A percentile compares a stretch with the other conserved stretches of the same genome.
These are phyloP conservation scores for Fragaria ananassa DNA, from an alignment of 306 rosid genomes.

Conservation along the genomic window DNA sequence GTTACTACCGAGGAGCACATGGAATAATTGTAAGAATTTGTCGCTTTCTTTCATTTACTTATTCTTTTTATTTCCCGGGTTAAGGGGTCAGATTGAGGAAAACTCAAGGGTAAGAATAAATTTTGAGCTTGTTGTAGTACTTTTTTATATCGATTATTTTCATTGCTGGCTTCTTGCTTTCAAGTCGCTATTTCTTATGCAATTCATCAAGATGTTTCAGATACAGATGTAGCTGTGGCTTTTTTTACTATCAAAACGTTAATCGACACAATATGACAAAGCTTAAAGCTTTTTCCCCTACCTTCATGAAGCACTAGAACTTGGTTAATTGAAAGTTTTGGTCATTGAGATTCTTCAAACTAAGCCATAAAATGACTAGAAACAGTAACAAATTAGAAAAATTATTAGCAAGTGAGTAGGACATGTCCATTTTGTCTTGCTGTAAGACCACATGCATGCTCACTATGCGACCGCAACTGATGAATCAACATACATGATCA, in stretches of 20 bases:
- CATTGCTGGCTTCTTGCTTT: background rate
- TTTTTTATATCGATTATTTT: background rate
- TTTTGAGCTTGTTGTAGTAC: background rate
- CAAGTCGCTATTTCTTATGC: background rate
- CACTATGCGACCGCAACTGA: background rate
- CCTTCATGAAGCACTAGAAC: background rate
- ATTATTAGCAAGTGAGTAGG: background rate
- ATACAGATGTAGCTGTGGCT: background rate
- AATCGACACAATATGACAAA: background rate
- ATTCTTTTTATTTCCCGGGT: background rate
- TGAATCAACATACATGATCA: background rate
- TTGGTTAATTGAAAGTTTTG: background rate
- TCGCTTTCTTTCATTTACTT: background rate
- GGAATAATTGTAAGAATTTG: conserved; percentile 75
- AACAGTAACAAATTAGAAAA: background rate
- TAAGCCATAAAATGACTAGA: background rate
- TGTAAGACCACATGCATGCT: background rate
- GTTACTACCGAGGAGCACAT: conserved; percentile 97
- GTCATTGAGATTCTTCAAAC: background rate
- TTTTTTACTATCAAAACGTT: background rate
- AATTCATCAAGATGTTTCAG: background rate
- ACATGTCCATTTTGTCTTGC: background rate
- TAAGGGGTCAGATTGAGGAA: background rate
- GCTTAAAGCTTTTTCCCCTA: background rate
- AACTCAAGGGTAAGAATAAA: background rate